These are phyloP conservation scores for Friedmanniomyces simplex DNA, from an alignment of 495 filamentous ascomycete genomes.

Conservation along the genomic window DNA sequence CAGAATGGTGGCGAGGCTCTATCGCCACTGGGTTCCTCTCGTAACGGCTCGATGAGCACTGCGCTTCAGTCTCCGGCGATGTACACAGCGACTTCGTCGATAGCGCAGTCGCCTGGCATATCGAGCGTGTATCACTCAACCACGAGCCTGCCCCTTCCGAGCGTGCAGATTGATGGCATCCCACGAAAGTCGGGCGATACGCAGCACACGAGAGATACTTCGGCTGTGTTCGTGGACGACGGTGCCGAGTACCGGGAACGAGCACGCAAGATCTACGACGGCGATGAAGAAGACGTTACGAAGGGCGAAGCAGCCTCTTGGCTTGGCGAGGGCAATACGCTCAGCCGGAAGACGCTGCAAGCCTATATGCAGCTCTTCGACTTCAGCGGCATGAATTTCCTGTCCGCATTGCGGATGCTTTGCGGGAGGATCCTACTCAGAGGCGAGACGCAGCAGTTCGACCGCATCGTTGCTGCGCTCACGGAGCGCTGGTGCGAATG, in stretches of 20 bases:
- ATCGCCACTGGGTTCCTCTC: neutral
- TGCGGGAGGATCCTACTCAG: conserved; percentile 75
- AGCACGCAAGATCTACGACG: conserved; percentile 73
- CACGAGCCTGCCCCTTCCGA: conserved; percentile 35
- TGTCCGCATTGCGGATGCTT: conserved; percentile 65
- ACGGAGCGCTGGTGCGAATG: conserved; percentile 86
- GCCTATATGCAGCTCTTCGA: conserved; percentile 93
- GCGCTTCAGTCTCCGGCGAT: neutral
- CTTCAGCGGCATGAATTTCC: conserved; percentile 71
- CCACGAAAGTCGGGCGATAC: conserved; percentile 10
- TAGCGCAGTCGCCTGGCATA: conserved; percentile 32
- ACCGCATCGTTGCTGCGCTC: conserved; percentile 83
- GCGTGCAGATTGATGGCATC: conserved; percentile 36
- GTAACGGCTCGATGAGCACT: neutral
- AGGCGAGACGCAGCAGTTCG: conserved; percentile 94
- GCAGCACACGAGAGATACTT: neutral
- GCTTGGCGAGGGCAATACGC: conserved; percentile 67
- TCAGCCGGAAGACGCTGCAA: conserved; percentile 54
- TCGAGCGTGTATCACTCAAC: conserved; percentile 40
- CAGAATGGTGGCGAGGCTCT: neutral
- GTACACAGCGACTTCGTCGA: neutral
- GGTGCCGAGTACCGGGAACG: conserved; percentile 53
- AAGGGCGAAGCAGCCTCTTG: conserved; percentile 75
- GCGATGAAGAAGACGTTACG: conserved; percentile 67
- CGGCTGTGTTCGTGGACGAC: neutral